Base-by-base conservation (phyloP, 2,329 filamentous ascomycete genomes). In the Alternaria panax region DNA sequence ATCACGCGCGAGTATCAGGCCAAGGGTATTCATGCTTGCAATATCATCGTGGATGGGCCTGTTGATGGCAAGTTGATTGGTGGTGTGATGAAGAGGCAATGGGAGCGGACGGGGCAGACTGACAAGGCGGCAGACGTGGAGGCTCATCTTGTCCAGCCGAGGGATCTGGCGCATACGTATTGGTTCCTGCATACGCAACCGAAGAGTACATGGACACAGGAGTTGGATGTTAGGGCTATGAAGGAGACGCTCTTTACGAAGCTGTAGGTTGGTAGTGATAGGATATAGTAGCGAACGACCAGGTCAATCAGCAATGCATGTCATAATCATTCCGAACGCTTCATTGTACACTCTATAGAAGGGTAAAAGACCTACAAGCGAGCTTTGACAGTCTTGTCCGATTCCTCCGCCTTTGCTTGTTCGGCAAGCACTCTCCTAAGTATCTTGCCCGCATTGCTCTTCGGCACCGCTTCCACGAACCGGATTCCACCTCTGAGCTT, bases 161-260 rank as follows among this genome's bases (percentile, higher is more conserved):
- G 28, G 16, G 61, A 64, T 62, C 18, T 64, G 59, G 61, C 61
- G 7, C 54, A 64, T 30, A 64, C 59, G 30, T 64, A 64, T 18
- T 69, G 65, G 67, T 69, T 67, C 11, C 32, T 68, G 30, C 65
- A 69, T 51, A 68, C 57, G 28, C 67, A 69, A 40, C 61, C 61
- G n/a, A 53, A 64, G 20, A 69, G 67, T 59, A 65, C 67, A 4
- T 69, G 67, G 67, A 69, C 65, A 22, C 67, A 69, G 36, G 67
- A 69, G 41, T 52, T 68, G 51, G 67, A 68, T 50, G 65, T 66
- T n/a, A 50, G 63, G 24, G 58, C 65, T 12, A 64, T 65, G 61
- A 68, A 69, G 40, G 63, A 62, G 25, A 46, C 59, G 5, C 3
- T 60, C 0, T 64, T 62, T 32, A 52, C 61, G 14, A 64, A 63